phyloP scores from a whole-genome alignment of 305 asterid genomes.

The Lippia alba region DNA sequence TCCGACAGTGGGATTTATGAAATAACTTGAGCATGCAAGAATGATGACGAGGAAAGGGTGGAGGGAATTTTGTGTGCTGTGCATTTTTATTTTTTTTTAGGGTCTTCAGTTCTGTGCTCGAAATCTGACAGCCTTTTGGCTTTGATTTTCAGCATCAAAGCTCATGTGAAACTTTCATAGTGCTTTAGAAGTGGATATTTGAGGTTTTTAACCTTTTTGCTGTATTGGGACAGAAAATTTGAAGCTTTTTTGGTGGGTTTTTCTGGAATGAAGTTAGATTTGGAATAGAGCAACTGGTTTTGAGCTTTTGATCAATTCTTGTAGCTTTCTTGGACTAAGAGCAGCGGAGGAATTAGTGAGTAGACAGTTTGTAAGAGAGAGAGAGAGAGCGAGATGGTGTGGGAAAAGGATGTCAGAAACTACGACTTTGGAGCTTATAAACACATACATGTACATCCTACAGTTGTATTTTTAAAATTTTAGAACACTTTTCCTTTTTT shows the following conservation, averaged over 20 bases:
- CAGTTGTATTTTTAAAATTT: constrained; percentile 24
- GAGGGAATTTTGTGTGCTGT: constrained; percentile 27
- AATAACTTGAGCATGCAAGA: constrained; percentile 34
- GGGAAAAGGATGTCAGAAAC: constrained; percentile 37
- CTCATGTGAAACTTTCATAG: constrained; percentile 3
- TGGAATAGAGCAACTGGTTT: constrained; percentile 2
- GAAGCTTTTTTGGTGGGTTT: constrained; percentile 2
- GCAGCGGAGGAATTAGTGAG: constrained; percentile 5
- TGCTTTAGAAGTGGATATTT: neutral
- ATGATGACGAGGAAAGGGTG: constrained; percentile 29
- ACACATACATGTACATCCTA: constrained; percentile 58
- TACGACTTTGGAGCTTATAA: constrained; percentile 56
- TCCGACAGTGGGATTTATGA: constrained; percentile 37
- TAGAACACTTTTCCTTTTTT: too few relatives aligned
- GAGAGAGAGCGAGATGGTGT: constrained; percentile 25
- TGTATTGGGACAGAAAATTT: neutral
- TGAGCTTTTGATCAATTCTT: constrained; percentile 11
- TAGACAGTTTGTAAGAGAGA: constrained; percentile 7
- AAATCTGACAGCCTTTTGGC: neutral
- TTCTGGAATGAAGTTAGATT: neutral
- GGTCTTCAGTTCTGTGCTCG: neutral
- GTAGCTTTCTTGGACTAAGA: constrained; percentile 19
- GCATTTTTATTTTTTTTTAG: constrained; percentile 34
- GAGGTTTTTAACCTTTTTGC: neutral
- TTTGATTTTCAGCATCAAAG: constrained; percentile 8